Evolutionary conservation across 176 grass and related monocot species (phyloP), one percentile per base, ranked within the genome.

Genomic region (Areca catechu): DNA sequence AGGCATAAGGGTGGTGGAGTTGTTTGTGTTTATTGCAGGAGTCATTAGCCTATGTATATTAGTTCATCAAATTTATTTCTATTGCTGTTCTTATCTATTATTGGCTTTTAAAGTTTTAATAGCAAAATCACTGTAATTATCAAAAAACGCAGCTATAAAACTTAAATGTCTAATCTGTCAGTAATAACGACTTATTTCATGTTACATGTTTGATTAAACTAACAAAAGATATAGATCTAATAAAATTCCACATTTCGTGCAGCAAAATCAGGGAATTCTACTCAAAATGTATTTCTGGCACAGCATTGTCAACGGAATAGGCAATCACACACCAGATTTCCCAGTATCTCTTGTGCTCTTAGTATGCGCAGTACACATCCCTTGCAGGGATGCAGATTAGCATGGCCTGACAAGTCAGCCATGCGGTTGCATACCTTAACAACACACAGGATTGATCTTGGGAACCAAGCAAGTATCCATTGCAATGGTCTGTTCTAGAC

Each of bases 401-500:
- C 63, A 79, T 70, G 76, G 63, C 78, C 77, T 89, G 77, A 72
- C 60, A 81, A 66, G 63, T 79, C 82, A 89, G 79, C 70, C 81
- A 88, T 88, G 48, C 51, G 69, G 73, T 85, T 77, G 76, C 77
- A 85, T 74, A 70, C 62, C 43, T 64, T 69, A 72, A 64, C 71
- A 34, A 78, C 58, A 61, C 54, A 53, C 62, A 71, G 78, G 81
- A 66, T 65, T 84, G 78, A 61, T 69, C 69, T 76, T 19, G 3
- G 48, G 61, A 77, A 83, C 76, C 80, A 64, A 85, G 62, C 54
- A 70, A 74, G 76, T 60, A 16, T 80, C 70, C 63, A 28, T 71
- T 91, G 78, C 83, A 82, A 88, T 88, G 93, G 93, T 97, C 65
- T 83, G 93, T 82, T 88, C 72, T 80, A 85, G 86, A 80, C 75